Conservation (phyloP, 768 basidiomycete species). For the Bullera alba region DNA sequence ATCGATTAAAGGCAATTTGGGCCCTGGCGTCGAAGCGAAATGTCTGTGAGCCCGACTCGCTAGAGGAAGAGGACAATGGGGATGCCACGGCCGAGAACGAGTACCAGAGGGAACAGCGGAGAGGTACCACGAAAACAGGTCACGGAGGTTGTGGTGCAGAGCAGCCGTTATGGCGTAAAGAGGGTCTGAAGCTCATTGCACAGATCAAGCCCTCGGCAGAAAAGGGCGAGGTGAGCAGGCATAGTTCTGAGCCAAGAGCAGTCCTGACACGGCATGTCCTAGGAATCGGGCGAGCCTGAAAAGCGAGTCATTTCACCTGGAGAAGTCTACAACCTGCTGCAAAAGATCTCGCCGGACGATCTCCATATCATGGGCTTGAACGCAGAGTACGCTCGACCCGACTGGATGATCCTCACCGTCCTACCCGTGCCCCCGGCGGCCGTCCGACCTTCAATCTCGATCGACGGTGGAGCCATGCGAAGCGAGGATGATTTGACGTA, state of each 20-base stretch:
- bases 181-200: slow-evolving; percentile 87
- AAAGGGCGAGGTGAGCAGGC: slow-evolving; percentile 60
- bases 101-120: slow-evolving; percentile 59
- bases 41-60: slow-evolving; percentile 79
- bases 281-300: slow-evolving; percentile 42
- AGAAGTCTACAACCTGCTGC: slow-evolving; percentile 88
- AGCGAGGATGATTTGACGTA: slow-evolving; percentile 98
- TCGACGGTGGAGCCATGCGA: slow-evolving; percentile 92
- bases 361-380: slow-evolving; percentile 83
- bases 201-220: slow-evolving; percentile 93
- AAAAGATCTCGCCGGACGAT: slow-evolving; percentile 88
- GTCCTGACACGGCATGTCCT: neutral
- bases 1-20: slow-evolving; percentile 46
- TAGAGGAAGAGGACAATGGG: slow-evolving; percentile 65
- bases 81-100: slow-evolving; percentile 44
- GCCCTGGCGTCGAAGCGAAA: slow-evolving; percentile 53
- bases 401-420: slow-evolving; percentile 99
- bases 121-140: slow-evolving; percentile 46
- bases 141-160: slow-evolving; percentile 95
- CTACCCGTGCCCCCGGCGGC: slow-evolving; percentile 96
- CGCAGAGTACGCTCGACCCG: slow-evolving; percentile 90
- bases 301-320: slow-evolving; percentile 62
- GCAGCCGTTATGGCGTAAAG: slow-evolving; percentile 85
- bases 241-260: too few relatives aligned
- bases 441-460: slow-evolving; percentile 93